Conservation (phyloP, 202 grass and related monocot genomes). For the Brachypodium distachyon region DNA sequence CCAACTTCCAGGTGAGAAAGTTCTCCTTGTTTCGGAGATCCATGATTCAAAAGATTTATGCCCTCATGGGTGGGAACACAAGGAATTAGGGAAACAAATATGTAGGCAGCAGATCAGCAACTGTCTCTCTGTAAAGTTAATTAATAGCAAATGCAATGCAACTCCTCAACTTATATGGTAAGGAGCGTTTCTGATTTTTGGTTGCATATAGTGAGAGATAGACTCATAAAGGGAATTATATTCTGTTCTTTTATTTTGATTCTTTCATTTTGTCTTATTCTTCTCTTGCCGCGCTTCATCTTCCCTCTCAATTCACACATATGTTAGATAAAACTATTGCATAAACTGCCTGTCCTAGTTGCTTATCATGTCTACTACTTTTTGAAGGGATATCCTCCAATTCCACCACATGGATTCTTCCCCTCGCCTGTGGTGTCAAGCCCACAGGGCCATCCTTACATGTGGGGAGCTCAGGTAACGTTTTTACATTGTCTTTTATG, state of each 20-base stretch:
- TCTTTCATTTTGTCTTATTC: background rate
- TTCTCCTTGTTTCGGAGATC: constrained; percentile 6
- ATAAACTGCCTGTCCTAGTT: background rate
- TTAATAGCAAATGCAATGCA: constrained; percentile 1
- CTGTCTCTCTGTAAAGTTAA: background rate
- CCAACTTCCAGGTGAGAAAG: constrained; percentile 65
- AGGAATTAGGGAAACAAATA: background rate
- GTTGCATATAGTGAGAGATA: background rate
- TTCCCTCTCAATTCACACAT: background rate
- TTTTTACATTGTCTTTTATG: constrained; percentile 8
- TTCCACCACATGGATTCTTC: constrained; percentile 91
- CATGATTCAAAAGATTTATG: background rate
- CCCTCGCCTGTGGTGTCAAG: constrained; percentile 56
- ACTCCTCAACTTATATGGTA: background rate
- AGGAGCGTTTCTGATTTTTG: background rate
- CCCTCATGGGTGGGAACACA: background rate
- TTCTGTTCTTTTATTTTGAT: background rate
- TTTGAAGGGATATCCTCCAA: constrained; percentile 69
- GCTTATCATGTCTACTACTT: constrained; percentile 9
- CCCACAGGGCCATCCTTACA: constrained; percentile 90
- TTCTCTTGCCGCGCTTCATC: background rate
- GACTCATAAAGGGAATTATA: background rate
- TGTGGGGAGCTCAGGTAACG: constrained; percentile 91
- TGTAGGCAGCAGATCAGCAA: background rate
- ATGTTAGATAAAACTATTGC: background rate